These are phyloP conservation scores for Periconia digitata DNA, from an alignment of 2,329 filamentous ascomycete species.

Conservation along the genomic window DNA sequence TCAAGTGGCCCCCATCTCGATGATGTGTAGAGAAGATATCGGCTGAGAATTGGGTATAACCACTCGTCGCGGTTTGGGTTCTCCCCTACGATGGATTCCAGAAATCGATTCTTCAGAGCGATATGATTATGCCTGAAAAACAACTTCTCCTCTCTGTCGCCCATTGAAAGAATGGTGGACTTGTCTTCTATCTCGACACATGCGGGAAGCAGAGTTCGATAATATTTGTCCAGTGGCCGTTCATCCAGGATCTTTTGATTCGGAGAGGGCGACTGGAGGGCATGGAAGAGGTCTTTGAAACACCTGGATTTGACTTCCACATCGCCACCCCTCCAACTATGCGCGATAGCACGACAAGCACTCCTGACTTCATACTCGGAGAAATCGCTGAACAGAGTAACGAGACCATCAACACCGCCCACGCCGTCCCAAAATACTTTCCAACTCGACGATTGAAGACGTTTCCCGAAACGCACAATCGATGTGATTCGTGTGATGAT, in stretches of 20 bases:
- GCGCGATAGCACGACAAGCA: conserved; percentile 20
- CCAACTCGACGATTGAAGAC: conserved; percentile 22
- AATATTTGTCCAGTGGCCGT: conserved; percentile 21
- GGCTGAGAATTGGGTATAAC: not conserved
- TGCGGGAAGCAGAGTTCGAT: conserved; percentile 21
- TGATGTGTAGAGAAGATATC: no score
- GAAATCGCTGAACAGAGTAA: conserved; percentile 22
- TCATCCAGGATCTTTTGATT: conserved; percentile 13
- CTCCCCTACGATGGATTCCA: conserved; percentile 4
- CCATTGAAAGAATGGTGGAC: no score
- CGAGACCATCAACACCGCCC: conserved; percentile 28
- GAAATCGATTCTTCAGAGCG: no score
- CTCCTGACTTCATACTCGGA: conserved; percentile 27
- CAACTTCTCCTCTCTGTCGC: no score
- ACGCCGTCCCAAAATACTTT: conserved; percentile 26
- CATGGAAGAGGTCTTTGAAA: conserved; percentile 24
- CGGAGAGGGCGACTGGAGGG: conserved; percentile 20
- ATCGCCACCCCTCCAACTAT: conserved; percentile 14
- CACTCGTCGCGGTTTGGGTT: not conserved
- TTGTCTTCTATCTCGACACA: conserved; percentile 16
- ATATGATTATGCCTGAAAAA: no score
- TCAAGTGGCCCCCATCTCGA: no score
- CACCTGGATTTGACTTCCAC: conserved; percentile 16
- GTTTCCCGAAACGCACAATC: conserved; percentile 22
- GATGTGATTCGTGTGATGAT: conserved; percentile 19